phyloP scores from a whole-genome alignment of 2,329 filamentous ascomycete genomes.

The Xylaria sp. region DNA sequence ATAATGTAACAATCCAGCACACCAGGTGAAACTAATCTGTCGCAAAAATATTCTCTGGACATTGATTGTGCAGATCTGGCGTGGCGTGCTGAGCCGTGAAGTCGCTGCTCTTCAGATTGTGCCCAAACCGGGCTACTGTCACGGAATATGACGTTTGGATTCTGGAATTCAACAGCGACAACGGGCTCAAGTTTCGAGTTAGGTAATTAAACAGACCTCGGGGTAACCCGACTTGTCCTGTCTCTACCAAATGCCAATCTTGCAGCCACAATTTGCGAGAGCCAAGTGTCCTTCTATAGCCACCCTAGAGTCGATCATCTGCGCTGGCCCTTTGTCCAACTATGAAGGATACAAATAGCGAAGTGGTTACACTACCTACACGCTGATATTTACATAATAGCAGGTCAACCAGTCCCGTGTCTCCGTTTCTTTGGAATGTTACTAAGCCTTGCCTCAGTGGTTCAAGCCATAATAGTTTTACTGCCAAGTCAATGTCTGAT shows the following conservation, averaged over 20 bases:
- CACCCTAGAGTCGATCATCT: slow-evolving; percentile 15
- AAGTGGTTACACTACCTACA: slow-evolving; percentile 4
- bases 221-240: slow-evolving; percentile 7
- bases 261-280: slow-evolving; percentile 18
- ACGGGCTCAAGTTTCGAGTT: neutral
- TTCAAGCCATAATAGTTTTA: neutral
- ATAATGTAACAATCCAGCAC: neutral
- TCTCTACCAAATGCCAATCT: slow-evolving; percentile 11
- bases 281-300: slow-evolving; percentile 3
- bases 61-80: neutral
- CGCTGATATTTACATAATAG: neutral
- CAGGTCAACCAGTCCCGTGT: neutral
- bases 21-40: neutral
- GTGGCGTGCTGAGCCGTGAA: neutral
- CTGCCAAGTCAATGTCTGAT: neutral
- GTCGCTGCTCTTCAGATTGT: neutral
- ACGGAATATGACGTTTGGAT: slow-evolving; percentile 7
- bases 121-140: neutral
- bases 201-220: slow-evolving; percentile 20
- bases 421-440: neutral
- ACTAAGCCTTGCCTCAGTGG: neutral
- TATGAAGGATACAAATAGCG: slow-evolving; percentile 1
- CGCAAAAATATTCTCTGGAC: neutral
- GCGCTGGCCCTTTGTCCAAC: slow-evolving; percentile 26
- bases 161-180: neutral